A percentile compares a stretch with the other conserved stretches of the same genome.
Evolutionary conservation across 1,139 yeast genomes (phyloP).

Genomic region (Candida anutae): DNA sequence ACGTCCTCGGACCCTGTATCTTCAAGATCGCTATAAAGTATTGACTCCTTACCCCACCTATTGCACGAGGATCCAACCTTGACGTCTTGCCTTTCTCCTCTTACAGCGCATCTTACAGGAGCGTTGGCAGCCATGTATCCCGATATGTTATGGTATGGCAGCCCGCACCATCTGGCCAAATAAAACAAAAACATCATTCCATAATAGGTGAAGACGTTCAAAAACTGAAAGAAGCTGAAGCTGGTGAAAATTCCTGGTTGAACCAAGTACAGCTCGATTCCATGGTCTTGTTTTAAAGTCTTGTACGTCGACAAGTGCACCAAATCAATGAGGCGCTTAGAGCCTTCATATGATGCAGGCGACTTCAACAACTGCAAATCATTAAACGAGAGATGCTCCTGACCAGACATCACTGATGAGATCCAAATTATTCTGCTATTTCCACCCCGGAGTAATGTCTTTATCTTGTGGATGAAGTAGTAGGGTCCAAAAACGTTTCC

Average conservation of each 20-base stretch:
- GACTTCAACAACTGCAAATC: slow-evolving; percentile 68
- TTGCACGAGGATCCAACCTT: slow-evolving; percentile 74
- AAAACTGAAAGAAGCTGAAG: slow-evolving; percentile 66
- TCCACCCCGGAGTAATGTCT: slow-evolving; percentile 43
- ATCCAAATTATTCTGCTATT: slow-evolving; percentile 78
- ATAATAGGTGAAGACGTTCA: slow-evolving; percentile 70
- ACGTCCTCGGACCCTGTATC: slow-evolving; percentile 61
- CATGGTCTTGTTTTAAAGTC: slow-evolving; percentile 30
- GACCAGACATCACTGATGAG: slow-evolving; percentile 70
- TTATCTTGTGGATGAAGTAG: slow-evolving; percentile 60
- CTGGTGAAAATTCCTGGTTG: slow-evolving; percentile 95
- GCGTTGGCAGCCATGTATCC: slow-evolving; percentile 91
- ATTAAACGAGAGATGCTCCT: slow-evolving; percentile 58
- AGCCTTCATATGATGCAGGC: slow-evolving; percentile 78
- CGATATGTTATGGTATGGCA: slow-evolving; percentile 79
- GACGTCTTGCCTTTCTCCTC: slow-evolving; percentile 37
- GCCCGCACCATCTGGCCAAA: slow-evolving; percentile 74
- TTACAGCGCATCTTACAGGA: slow-evolving; percentile 38
- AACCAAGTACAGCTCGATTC: slow-evolving; percentile 64
- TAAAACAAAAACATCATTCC: slow-evolving; percentile 84
- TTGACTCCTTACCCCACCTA: slow-evolving; percentile 55
- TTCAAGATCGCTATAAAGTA: slow-evolving; percentile 49
- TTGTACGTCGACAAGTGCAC: slow-evolving; percentile 66
- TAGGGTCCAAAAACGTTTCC: slow-evolving; percentile 95
- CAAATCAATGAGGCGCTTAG: slow-evolving; percentile 81